phyloP scores from a whole-genome alignment of 2,329 filamentous ascomycete species.

The Ophioceras dolichostomum region DNA sequence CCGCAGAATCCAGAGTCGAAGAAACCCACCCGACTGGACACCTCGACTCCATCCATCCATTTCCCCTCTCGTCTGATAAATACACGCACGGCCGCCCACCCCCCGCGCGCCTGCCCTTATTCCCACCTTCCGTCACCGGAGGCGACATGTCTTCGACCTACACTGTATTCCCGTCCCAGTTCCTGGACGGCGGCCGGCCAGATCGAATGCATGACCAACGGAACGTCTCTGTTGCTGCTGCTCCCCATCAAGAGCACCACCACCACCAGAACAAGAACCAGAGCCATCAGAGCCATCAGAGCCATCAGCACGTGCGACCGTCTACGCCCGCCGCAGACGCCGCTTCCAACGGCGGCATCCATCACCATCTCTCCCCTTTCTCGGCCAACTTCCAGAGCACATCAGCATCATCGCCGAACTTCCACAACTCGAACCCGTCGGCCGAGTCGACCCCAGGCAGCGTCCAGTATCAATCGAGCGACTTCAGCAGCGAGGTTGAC shows the following conservation, averaged over 20 bases:
- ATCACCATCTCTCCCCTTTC: slow-evolving; percentile 30
- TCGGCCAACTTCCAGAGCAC: slow-evolving; percentile 25
- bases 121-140: no score
- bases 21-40: no score
- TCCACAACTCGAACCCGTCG: slow-evolving; percentile 29
- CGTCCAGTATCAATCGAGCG: slow-evolving; percentile 34
- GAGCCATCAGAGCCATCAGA: slow-evolving; percentile 1
- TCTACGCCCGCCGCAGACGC: slow-evolving; percentile 15
- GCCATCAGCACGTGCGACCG: slow-evolving; percentile 9
- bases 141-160: slow-evolving; percentile 17
- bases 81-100: slow-evolving; percentile 1
- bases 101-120: slow-evolving; percentile 2
- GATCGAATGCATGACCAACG: slow-evolving; percentile 12
- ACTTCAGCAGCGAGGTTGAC: slow-evolving; percentile 28
- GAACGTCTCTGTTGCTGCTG: slow-evolving; percentile 5
- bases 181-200: slow-evolving; percentile 10
- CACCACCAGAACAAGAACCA: slow-evolving; percentile 4
- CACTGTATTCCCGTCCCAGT: slow-evolving; percentile 13
- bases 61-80: background rate
- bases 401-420: slow-evolving; percentile 25
- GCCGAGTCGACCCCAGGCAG: slow-evolving; percentile 35
- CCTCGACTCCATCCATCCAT: background rate
- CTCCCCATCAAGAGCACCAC: no score
- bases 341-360: slow-evolving; percentile 21
- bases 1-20: no score